phyloP scores from a whole-genome alignment of 495 filamentous ascomycete species.

The Tuber borchii region DNA sequence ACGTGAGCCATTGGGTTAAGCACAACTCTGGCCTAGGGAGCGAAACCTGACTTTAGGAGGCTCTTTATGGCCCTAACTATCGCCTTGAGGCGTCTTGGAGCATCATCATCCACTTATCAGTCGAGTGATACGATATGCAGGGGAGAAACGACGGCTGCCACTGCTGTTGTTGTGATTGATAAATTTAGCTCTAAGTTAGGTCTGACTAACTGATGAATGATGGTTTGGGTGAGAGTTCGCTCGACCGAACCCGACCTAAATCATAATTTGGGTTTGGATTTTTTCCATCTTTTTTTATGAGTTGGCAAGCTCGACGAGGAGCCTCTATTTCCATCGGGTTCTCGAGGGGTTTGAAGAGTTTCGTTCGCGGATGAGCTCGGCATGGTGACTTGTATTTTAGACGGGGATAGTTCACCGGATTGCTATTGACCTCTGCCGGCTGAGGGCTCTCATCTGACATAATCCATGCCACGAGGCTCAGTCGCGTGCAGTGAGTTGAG shows the following conservation, averaged over 20 bases:
- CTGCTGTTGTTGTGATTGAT: neutral
- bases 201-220: neutral
- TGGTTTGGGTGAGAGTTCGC: neutral
- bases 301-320: neutral
- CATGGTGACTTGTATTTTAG: neutral
- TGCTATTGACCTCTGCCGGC: neutral
- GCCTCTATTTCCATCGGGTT: neutral
- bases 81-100: neutral
- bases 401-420: neutral
- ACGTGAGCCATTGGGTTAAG: too few relatives aligned
- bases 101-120: neutral
- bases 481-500: neutral
- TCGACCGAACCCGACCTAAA: neutral
- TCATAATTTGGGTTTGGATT: neutral
- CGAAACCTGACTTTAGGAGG: neutral
- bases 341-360: neutral
- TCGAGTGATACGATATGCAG: neutral
- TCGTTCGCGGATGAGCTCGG: neutral
- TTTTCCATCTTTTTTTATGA: neutral
- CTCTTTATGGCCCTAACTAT: neutral
- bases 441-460: constrained; percentile 1
- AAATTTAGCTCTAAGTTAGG: neutral
- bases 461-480: neutral
- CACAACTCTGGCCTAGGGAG: neutral
- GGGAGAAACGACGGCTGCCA: neutral